Percentiles rank a stretch among this genome's conserved stretches.
These are phyloP conservation scores for Saccharomycopsis fodiens DNA, from an alignment of 805 yeast species.

Conservation along the genomic window DNA sequence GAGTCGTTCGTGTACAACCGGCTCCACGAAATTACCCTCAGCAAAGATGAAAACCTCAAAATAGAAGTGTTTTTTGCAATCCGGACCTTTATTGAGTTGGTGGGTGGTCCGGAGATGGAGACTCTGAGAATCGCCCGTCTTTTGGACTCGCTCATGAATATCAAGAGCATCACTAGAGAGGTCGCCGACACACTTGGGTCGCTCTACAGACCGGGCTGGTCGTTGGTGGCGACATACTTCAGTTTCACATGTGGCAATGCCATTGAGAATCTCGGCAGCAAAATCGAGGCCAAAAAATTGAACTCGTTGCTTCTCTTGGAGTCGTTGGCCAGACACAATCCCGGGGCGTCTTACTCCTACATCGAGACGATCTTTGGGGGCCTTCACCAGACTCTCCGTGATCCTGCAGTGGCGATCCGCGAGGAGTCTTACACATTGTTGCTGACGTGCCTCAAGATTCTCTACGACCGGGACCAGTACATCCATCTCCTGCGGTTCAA, in stretches of 20 bases:
- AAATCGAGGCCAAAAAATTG: constrained; percentile 14
- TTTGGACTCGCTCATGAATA: constrained; percentile 15
- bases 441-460: constrained; percentile 34
- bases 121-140: constrained; percentile 14
- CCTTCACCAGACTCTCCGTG: constrained; percentile 11
- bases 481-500: constrained; percentile 5
- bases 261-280: constrained; percentile 16
- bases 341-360: constrained; percentile 12
- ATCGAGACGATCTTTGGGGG: constrained; percentile 9
- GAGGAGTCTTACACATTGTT: constrained; percentile 23
- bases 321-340: constrained; percentile 16
- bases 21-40: constrained; percentile 14
- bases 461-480: constrained; percentile 29
- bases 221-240: constrained; percentile 15
- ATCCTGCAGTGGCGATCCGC: constrained; percentile 11
- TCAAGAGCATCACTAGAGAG: constrained; percentile 13
- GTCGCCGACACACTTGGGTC: constrained; percentile 19
- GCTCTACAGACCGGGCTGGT: constrained; percentile 18
- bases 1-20: constrained; percentile 16
- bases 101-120: constrained; percentile 18
- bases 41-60: constrained; percentile 13
- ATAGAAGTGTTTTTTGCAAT: constrained; percentile 15
- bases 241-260: constrained; percentile 16
- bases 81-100: constrained; percentile 14
- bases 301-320: constrained; percentile 13